Evolutionary conservation across 208 protist genomes (phyloP).

Genomic region (Leishmania guyanensis): DNA sequence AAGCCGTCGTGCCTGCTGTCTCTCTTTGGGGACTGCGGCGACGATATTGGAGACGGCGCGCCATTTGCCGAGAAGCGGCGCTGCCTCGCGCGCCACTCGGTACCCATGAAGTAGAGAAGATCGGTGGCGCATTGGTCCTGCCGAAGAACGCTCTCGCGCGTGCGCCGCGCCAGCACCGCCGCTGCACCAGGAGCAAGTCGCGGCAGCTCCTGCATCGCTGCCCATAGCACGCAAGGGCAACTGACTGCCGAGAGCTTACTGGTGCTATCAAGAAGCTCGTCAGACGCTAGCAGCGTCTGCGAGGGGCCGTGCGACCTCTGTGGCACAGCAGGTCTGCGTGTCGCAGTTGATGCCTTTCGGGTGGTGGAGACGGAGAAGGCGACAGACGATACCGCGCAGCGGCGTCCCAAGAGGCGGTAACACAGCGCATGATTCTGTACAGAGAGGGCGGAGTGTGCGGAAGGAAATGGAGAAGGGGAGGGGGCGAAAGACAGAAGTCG

Average conservation of each 20-base stretch:
- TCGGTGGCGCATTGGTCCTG: slow-evolving; percentile 27
- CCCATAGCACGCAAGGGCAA: background rate
- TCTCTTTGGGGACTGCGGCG: background rate
- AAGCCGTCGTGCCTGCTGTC: background rate
- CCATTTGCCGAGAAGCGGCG: background rate
- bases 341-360: background rate
- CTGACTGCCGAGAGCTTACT: background rate
- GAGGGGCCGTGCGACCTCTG: slow-evolving; percentile 3
- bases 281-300: slow-evolving; percentile 4
- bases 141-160: slow-evolving; percentile 20
- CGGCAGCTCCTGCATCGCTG: background rate
- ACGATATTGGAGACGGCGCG: background rate
- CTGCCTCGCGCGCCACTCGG: slow-evolving; percentile 11
- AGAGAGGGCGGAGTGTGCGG: background rate
- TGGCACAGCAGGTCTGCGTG: background rate
- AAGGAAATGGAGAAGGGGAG: background rate
- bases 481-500: background rate
- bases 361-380: background rate
- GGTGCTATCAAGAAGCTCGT: background rate
- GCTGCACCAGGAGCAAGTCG: slow-evolving; percentile 18
- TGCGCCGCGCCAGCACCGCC: slow-evolving; percentile 15
- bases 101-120: slow-evolving; percentile 29
- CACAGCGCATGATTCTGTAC: background rate
- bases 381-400: background rate
- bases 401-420: slow-evolving; percentile 2